Conservation (phyloP, 257 asterid species). For the Dorcoceras hygrometricum region DNA sequence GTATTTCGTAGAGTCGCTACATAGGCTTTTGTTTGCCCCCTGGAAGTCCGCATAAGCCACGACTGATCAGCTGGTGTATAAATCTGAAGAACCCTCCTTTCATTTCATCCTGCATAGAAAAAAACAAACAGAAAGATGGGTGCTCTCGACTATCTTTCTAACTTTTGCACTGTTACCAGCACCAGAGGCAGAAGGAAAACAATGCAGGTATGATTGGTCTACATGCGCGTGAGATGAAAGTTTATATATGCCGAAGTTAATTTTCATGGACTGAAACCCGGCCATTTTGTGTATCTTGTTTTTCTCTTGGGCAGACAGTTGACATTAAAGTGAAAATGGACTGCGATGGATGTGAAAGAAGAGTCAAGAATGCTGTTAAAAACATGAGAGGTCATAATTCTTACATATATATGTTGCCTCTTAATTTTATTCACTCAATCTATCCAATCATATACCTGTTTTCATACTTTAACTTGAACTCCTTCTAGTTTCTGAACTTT, state of each 20-base stretch:
- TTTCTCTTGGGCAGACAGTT: slow-evolving; percentile 51
- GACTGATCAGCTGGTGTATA: slow-evolving; percentile 15
- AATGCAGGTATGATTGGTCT: slow-evolving; percentile 81
- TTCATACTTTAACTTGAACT: too few relatives aligned
- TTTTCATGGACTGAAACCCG: not conserved
- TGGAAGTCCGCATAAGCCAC: not conserved
- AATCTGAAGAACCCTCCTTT: slow-evolving; percentile 21
- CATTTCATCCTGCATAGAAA: slow-evolving; percentile 28
- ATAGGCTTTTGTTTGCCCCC: too few relatives aligned
- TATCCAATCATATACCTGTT: too few relatives aligned
- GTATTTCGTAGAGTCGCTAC: too few relatives aligned
- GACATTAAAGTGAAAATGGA: slow-evolving; percentile 90
- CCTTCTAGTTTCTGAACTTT: slow-evolving; percentile 3
- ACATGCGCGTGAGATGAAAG: too few relatives aligned
- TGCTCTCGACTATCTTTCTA: slow-evolving; percentile 80
- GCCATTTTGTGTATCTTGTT: not conserved
- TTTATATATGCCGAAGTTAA: too few relatives aligned
- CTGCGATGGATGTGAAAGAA: slow-evolving; percentile 94
- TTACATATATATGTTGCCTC: not conserved
- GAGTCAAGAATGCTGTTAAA: slow-evolving; percentile 69
- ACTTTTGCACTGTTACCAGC: slow-evolving; percentile 70
- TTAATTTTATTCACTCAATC: too few relatives aligned
- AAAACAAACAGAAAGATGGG: slow-evolving; percentile 47
- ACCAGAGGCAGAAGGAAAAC: slow-evolving; percentile 61
- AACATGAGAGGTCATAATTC: slow-evolving; percentile 53